Evolutionary conservation across 2,329 filamentous ascomycete species (phyloP), one percentile per base, ranked within the genome.

Genomic region (Neofusicoccum laricinum): DNA sequence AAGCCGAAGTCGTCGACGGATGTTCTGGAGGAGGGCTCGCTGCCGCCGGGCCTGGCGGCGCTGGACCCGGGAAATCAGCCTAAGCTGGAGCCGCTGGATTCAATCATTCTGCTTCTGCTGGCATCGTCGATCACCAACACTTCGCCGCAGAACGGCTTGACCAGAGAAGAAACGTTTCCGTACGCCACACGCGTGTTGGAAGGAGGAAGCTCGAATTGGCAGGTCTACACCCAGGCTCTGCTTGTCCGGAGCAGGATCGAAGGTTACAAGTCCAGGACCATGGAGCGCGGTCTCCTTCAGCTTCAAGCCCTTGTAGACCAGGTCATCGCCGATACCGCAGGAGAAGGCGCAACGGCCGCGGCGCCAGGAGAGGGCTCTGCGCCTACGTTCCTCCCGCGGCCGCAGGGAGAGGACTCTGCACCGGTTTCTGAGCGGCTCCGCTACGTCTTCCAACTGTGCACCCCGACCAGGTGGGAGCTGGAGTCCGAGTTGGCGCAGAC

Each of bases 261-360:
- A 77, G 85, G 93, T 0, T 93, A 96, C 77, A 86, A 88, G 61
- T 92, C 93, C 61, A 85, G 94, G 63, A 99, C 95, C 0, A 84
- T 96, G 41, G 95, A 99, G 78, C 85, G 95, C 66, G 92, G 92
- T 50, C 87, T 99, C 0, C 80, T 99, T 19, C 95, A 99, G 77
- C 85, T 99, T 69, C 95, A 99, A 77, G 93, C 93, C 1, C 87
- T 99, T 0, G 93, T 97, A 1, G 95, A 99, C 70, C 95, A 99
- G 73, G 90, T 99, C 61, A 88, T 99, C 65, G 91, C 92, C 0
- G 93, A 98, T 66, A 98, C 92, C 0, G 81, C 84, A 2, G 75
- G 77, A 15, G 70, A 64, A 3, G 66, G 68, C 5, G 17, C 66
- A n/a, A 46, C 61, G 0, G 70, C 68, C 3, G 69, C 71, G 45